Conservation (phyloP, 305 asterid species). For the Fraxinus nigra region DNA sequence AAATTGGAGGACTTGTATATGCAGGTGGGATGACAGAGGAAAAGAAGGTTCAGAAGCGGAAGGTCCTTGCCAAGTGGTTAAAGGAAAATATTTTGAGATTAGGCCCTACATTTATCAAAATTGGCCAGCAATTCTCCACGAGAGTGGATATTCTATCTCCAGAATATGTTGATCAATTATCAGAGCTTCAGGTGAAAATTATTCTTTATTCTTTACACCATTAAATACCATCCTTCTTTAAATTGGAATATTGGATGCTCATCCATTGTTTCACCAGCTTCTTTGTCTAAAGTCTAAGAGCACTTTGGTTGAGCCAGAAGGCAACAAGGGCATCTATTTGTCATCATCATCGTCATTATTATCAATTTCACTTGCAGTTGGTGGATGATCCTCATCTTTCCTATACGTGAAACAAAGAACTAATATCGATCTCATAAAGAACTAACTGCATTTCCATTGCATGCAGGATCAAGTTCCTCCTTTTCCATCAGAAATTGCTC, state of each 20-base stretch:
- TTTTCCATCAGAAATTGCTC: constrained; percentile 88
- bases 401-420: background rate
- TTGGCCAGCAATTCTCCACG: constrained; percentile 98
- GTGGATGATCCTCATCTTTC: background rate
- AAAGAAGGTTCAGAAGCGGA: constrained; percentile 59
- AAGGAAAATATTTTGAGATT: constrained; percentile 89
- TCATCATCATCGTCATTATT: background rate
- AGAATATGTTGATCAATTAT: constrained; percentile 92
- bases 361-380: background rate
- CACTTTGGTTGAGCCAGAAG: background rate
- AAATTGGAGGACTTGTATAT: constrained; percentile 13
- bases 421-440: background rate
- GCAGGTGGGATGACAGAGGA: constrained; percentile 82
- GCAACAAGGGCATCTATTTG: background rate
- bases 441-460: constrained; percentile 1
- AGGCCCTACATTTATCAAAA: constrained; percentile 96
- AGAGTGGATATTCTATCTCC: constrained; percentile 97
- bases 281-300: background rate
- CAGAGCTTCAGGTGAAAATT: constrained; percentile 84
- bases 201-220: background rate
- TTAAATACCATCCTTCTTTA: background rate
- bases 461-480: constrained; percentile 98
- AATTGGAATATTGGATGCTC: background rate
- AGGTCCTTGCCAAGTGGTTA: constrained; percentile 82
- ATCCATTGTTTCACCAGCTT: background rate